Base-by-base conservation (phyloP, 1,284 basidiomycete genomes). In the Meira miltonrushii region DNA sequence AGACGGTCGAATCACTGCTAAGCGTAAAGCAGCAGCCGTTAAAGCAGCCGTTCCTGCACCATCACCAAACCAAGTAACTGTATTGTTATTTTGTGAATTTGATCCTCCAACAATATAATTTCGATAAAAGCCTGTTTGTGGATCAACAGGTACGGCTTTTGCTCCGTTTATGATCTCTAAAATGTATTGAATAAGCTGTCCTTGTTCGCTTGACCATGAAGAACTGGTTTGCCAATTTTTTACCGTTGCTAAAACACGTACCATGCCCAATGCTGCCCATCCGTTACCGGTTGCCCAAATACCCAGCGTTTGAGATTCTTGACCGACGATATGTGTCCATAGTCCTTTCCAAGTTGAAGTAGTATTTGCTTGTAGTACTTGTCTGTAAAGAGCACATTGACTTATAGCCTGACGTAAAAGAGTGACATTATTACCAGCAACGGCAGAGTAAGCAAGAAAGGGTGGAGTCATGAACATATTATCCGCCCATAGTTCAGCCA, bases 371-470 rank as follows among this genome's bases (percentile, higher is more conserved):
- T 60, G 66, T 19, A 84, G 75, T 5, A 69, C 69, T 1, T 83
- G 79, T n/a, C 91, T 84, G 76, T 95, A 93, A 0, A 90, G 81
- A 49, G 81, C 82, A 64, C 88, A 85, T 76, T 96, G 93, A 39
- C 83, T 84, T 79, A 90, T 88, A 0, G 90, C 87, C 55, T 85
- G 83, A 37, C 80, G 76, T 9, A 94, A 72, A 23, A 92, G 81
- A 1, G 85, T 84, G 40, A 83, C 77, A 78, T 94, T 92, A 28
- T 80, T 72, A 0, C 85, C 85, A 23, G 85, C 67, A 39, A 86
- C 85, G 37, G 88, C 93, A 75, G 90, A 92, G 79, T 89, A 92
- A 0, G 92, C 90, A 8, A 96, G 79, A 79, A 93, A 95, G 0
- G 92, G 92, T 0, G 92, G 92, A 15, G 28, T 10, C 55, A 44